A percentile compares a stretch with the other conserved stretches of the same genome.
phyloP scores from a whole-genome alignment of 805 yeast genomes.

The Yarrowia osloensis region DNA sequence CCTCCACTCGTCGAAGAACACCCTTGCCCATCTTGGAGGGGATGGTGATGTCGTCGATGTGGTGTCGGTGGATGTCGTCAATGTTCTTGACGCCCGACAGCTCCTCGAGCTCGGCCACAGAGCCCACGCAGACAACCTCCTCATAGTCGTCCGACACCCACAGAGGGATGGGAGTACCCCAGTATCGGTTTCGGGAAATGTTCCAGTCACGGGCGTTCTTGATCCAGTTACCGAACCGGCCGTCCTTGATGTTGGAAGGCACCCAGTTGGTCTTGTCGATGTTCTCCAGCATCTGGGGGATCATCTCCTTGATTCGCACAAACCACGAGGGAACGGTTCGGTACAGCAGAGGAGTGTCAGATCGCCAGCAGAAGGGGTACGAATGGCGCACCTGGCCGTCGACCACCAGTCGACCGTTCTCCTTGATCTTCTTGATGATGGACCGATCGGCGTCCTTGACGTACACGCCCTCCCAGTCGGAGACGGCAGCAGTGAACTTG shows the following conservation, averaged over 20 bases:
- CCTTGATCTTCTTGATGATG: constrained; percentile 82
- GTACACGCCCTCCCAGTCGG: constrained; percentile 75
- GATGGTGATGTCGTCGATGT: constrained; percentile 86
- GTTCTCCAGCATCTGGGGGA: constrained; percentile 85
- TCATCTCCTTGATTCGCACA: constrained; percentile 80
- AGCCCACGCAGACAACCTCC: constrained; percentile 92
- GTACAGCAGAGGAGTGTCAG: constrained; percentile 95
- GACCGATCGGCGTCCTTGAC: constrained; percentile 95
- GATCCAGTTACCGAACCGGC: constrained; percentile 97
- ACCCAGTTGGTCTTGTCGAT: constrained; percentile 93
- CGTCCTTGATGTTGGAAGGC: constrained; percentile 84
- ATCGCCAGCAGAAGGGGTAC: constrained; percentile 99
- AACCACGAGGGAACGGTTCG: constrained; percentile 99
- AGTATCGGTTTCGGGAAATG: constrained; percentile 94
- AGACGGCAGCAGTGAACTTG: constrained; percentile 71
- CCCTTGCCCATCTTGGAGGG: constrained; percentile 93
- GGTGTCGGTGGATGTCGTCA: constrained; percentile 91
- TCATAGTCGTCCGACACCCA: constrained; percentile 95
- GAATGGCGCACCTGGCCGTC: constrained; percentile 88
- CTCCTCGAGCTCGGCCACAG: constrained; percentile 80
- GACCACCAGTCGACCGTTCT: constrained; percentile 69
- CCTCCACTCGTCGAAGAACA: constrained; percentile 83
- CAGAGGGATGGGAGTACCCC: constrained; percentile 99
- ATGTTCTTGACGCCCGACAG: constrained; percentile 80
- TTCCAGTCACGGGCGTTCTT: constrained; percentile 99